phyloP scores from a whole-genome alignment of 23 red algal genomes.

The Gracilaria caudata region DNA sequence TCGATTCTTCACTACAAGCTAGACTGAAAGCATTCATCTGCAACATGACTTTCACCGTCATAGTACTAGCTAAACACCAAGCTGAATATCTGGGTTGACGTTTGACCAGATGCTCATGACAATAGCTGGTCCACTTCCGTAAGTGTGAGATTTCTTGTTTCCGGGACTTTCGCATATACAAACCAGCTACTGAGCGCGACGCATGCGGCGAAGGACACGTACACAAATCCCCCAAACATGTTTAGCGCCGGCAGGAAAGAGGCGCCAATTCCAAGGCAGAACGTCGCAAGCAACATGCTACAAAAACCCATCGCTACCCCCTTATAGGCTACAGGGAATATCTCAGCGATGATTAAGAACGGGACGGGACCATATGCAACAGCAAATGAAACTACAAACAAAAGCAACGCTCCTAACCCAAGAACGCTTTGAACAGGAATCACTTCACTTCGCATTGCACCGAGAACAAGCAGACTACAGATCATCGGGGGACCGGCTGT shows the following conservation, averaged over 20 bases:
- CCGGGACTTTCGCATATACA: conserved; percentile 43
- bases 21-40: no score
- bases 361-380: conserved; percentile 73
- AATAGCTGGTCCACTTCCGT: conserved; percentile 58
- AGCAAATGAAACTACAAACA: conserved; percentile 68
- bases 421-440: background rate
- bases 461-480: conserved; percentile 36
- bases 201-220: conserved; percentile 28
- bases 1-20: no score
- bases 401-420: conserved; percentile 42
- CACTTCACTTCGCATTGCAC: conserved; percentile 32
- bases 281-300: conserved; percentile 39
- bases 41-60: no score
- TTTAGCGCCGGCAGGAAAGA: conserved; percentile 40
- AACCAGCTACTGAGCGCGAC: conserved; percentile 45
- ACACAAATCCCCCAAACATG: conserved; percentile 47
- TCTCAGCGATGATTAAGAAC: conserved; percentile 66
- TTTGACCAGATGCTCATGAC: no score
- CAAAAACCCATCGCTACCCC: conserved; percentile 67
- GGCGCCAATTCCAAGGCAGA: conserved; percentile 27
- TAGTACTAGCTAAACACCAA: no score
- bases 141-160: conserved; percentile 54
- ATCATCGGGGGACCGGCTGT: conserved; percentile 56
- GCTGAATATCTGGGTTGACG: no score
- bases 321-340: conserved; percentile 58